Evolutionary conservation across 139 green algal species (phyloP), one percentile per base, ranked within the genome.

Genomic region (Coelastrella sp.): DNA sequence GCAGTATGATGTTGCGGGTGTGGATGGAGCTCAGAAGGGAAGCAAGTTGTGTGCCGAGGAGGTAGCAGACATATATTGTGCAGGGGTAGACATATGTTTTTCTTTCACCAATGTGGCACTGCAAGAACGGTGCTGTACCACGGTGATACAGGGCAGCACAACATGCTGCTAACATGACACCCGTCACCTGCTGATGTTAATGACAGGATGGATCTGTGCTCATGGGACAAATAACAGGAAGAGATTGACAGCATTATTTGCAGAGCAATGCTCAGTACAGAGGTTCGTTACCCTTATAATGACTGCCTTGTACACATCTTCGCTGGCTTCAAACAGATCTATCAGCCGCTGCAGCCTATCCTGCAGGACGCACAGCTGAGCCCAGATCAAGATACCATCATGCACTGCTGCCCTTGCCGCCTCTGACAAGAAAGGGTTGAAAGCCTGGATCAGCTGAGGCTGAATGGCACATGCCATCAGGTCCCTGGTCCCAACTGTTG

Each of bases 351-450:
- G 17, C 74, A 94, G 79, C 60, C 86, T 66, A 79, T 94, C 91
- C 84, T 93, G 88, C 75, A 94, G 88, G 75, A 94, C 89, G 64
- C 89, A 94, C 79, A 93, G 88, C 88, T 83, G 75, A 85, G 91
- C 83, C 91, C 91, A 94, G 53, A 81, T 21, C 76, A 88, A 77
- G 19, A 80, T 68, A 0, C 64, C 79, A 38, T 71, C 7, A 7
- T 60, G 81, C 72, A 93, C 67, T 38, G 37, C 38, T 15, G 27
- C 59, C 4, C 7, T 9, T 7, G 87, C 69, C n/a, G 21, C 59
- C 0, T 25, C 17, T n/a, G 88, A 89, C 41, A 93, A 74, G 79
- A 92, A 90, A 25, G 87, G 87, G 75, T 92, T 91, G 73, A 89
- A 82, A 0, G 50, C 27, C 41, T 41, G 40, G 40, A 86, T 72